Conservation (phyloP, 148 eudicot genomes). For the Camellia japonica region DNA sequence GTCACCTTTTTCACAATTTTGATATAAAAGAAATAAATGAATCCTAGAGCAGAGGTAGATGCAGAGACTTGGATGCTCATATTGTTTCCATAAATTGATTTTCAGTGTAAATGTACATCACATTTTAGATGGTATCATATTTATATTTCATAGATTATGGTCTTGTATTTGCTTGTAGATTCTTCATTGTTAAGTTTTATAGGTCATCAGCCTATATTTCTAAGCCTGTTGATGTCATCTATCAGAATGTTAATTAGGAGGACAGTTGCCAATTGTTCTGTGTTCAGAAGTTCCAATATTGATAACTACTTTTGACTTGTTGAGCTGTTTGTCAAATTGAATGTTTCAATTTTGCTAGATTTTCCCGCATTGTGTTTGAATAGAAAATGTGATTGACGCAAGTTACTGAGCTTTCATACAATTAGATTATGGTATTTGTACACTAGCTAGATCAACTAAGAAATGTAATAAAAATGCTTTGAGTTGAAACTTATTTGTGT, state of each 20-base stretch:
- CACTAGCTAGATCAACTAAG: not conserved
- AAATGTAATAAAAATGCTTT: not conserved
- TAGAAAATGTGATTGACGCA: not conserved
- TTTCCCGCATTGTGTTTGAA: not conserved
- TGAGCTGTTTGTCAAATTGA: not conserved
- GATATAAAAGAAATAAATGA: not conserved
- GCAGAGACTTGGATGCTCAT: not conserved
- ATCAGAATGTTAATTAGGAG: not conserved
- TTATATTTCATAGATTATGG: not conserved
- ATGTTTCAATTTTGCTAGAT: too few species aligned
- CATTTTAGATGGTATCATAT: not conserved
- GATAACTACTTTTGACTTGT: not conserved
- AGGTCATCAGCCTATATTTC: not conserved
- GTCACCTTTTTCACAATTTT: not conserved
- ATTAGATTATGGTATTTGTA: not conserved
- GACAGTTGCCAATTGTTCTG: not conserved
- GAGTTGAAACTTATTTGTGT: not conserved
- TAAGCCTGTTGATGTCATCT: too few species aligned
- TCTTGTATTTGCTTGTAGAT: not conserved
- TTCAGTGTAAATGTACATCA: not conserved
- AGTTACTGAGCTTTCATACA: not conserved
- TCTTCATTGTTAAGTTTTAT: not conserved
- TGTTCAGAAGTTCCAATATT: not conserved
- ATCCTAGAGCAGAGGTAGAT: not conserved
- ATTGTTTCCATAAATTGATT: not conserved